Evolutionary conservation across 495 filamentous ascomycete species (phyloP), one percentile per base, ranked within the genome.

Genomic region (Podospora conica): DNA sequence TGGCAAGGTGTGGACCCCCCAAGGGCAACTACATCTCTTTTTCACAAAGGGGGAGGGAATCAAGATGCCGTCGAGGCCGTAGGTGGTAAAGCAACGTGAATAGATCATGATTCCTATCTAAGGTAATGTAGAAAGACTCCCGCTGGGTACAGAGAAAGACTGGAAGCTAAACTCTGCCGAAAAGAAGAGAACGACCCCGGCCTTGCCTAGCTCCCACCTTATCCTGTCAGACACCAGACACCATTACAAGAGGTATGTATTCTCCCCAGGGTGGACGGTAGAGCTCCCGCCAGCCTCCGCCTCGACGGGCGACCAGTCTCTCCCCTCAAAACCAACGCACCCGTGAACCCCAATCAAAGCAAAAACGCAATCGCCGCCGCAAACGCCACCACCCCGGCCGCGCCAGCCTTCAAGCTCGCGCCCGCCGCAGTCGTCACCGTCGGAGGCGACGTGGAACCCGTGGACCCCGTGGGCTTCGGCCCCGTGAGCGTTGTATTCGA

Each of bases 331-430:
- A 20, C 7, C 63, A 60, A 64, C 61, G 60, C 53, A n/a, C 40
- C 40, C 27, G 18, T 12, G 10, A 33, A 60, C 11, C 58, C 31
- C 25, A 25, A 53, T 74, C 55, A 77, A 18, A 77, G 70, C 70
- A 71, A 60, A 65, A 75, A 68, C 66, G 69, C 60, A 33, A 70
- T 54, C 23, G 71, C 75, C 28, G 70, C 73, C 1, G 62, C 71
- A 33, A 73, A 66, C 40, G 68, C 66, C 21, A 68, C 20, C 9
- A 65, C 67, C 57, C 68, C 66, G 1, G 64, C 67, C 11, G 56
- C 60, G 9, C 66, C 62, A 12, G 61, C 61, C 21, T 61, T 55
- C 64, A 71, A 18, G n/a, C 64, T 67, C 2, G 66, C 25, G 18
- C 66, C 69, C 8, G 56, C 64, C 3, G 3, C 59, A 18, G 28